Evolutionary conservation across 2,329 filamentous ascomycete genomes (phyloP), one percentile per base, ranked within the genome.

Genomic region (Cytospora chrysosperma): DNA sequence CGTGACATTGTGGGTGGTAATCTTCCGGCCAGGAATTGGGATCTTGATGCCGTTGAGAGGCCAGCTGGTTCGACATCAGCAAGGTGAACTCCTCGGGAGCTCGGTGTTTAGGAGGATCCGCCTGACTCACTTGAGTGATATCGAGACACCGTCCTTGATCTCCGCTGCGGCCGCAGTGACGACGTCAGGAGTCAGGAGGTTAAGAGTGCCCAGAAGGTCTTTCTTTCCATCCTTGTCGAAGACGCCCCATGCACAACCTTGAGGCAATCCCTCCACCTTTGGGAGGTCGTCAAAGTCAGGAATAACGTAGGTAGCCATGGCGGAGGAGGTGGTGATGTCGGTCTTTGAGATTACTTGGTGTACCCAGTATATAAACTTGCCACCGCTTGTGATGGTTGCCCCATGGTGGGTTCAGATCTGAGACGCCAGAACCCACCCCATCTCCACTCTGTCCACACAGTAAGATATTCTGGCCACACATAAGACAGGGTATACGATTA

Each of bases 191-290:
- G 81, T 85, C 3, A 85, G 72, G 8, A 83, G 75, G 69, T 86
- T 85, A 28, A 85, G 71, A 0, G 81, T 84, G 4, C 82, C 83
- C 8, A 81, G 69, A 24, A 79, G 67, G 53, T 85, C 82, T 52
- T 81, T 82, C 57, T 78, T 72, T 17, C 79, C 80, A 59, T 79
- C 75, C 58, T 77, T 78, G 71, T 83, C 81, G 61, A 83, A 83
- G 4, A 84, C 12, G 2, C 82, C 82, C 82, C 82, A 85, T 24
- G 70, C 70, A 52, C 70, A 69, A 40, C 66, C 68, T 2, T 68
- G 68, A 4, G 70, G 70, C 28, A 68, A 69, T 13, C 28, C 47
- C 37, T 63, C 63, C 19, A 70, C 68, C 13, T 66, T 57, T 7
- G 69, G 70, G 4, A 72, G 67, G 10, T 61, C 50, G 24, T 64